phyloP scores from a whole-genome alignment of 805 yeast species.

The Wickerhamomyces xylosicus region DNA sequence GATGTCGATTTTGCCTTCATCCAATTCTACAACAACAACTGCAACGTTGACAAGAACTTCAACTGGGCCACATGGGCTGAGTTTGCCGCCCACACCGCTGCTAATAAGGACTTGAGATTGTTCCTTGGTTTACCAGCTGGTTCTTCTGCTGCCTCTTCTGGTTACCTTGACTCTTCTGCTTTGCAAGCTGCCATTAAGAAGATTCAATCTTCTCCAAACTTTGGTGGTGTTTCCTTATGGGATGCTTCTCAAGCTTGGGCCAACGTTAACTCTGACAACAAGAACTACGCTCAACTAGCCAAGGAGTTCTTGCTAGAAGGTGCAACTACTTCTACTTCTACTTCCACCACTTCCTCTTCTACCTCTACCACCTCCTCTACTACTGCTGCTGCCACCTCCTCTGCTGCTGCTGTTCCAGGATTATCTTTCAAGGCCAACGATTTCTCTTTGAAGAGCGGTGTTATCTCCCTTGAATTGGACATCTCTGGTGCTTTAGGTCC shows the following conservation, averaged over 20 bases:
- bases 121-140: slow-evolving; percentile 51
- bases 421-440: neutral
- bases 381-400: neutral
- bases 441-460: neutral
- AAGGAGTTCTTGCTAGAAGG: slow-evolving; percentile 27
- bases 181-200: slow-evolving; percentile 12
- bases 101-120: slow-evolving; percentile 39
- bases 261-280: slow-evolving; percentile 30
- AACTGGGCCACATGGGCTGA: slow-evolving; percentile 39
- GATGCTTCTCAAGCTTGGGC: slow-evolving; percentile 53
- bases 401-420: neutral
- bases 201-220: slow-evolving; percentile 21
- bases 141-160: slow-evolving; percentile 40
- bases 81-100: slow-evolving; percentile 35
- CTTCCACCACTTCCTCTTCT: slow-evolving; percentile 8
- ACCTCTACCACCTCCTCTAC: slow-evolving; percentile 2
- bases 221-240: slow-evolving; percentile 70
- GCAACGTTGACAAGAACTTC: slow-evolving; percentile 33
- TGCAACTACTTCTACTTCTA: slow-evolving; percentile 6
- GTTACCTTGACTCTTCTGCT: slow-evolving; percentile 33
- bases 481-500: neutral
- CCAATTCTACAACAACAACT: slow-evolving; percentile 61
- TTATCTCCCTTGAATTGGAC: neutral
- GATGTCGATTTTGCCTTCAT: slow-evolving; percentile 54
- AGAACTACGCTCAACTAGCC: slow-evolving; percentile 31